Conservation (phyloP, 257 asterid species). For the Penstemon newberryi region DNA sequence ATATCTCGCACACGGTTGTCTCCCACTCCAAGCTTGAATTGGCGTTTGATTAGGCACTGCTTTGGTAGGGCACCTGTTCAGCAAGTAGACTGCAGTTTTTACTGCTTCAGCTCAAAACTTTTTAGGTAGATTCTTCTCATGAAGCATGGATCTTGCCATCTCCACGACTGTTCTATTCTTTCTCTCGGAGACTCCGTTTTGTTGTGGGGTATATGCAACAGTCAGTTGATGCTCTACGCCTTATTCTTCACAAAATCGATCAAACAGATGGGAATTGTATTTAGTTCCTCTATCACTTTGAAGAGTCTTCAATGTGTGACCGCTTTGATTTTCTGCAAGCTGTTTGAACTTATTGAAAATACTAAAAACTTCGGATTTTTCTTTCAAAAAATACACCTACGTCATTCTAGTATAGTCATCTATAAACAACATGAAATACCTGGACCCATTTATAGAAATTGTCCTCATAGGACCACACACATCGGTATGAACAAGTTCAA, state of each 20-base stretch:
- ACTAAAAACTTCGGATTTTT: no score
- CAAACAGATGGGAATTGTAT: background rate
- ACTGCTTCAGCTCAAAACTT: background rate
- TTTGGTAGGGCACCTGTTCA: background rate
- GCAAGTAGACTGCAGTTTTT: background rate
- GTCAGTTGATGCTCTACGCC: background rate
- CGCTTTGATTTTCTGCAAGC: background rate
- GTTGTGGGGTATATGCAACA: no score
- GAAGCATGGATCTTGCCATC: conserved; percentile 3
- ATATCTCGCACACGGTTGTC: no score
- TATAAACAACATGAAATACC: no score
- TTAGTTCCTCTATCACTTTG: background rate
- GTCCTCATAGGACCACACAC: no score
- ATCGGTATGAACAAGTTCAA: no score
- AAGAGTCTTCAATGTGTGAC: background rate
- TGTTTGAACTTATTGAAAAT: background rate
- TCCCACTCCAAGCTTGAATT: no score
- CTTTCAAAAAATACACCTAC: no score
- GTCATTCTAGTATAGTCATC: no score
- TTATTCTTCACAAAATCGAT: background rate
- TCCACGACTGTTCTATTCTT: background rate
- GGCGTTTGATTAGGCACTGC: no score
- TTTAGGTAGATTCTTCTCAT: background rate
- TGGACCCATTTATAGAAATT: no score
- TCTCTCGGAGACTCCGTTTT: background rate